Percentiles rank a stretch among this genome's conserved stretches.
These are phyloP conservation scores for Mrakia blollopis DNA, from an alignment of 768 basidiomycete genomes.

Conservation along the genomic window DNA sequence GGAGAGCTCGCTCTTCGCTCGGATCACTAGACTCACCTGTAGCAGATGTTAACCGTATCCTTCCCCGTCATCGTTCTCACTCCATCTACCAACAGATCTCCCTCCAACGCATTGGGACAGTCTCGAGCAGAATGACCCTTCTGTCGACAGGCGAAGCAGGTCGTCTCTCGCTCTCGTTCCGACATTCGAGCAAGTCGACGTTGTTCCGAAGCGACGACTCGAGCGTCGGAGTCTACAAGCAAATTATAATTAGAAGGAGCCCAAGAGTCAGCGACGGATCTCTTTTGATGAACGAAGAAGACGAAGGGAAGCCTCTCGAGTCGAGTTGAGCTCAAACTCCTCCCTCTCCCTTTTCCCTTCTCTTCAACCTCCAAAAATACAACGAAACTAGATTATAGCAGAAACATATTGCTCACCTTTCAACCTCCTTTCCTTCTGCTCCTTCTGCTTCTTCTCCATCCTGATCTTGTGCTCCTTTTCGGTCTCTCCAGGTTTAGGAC, in stretches of 20 bases:
- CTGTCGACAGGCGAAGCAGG: constrained; percentile 81
- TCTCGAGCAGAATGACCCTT: constrained; percentile 77
- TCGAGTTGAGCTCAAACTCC: background rate
- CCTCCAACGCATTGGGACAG: constrained; percentile 56
- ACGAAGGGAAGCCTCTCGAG: background rate
- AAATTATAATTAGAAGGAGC: background rate
- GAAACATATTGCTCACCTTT: constrained; percentile 42
- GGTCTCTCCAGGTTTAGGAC: constrained; percentile 31
- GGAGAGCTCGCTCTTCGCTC: too few relatives aligned
- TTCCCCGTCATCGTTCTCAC: constrained; percentile 25
- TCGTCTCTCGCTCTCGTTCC: constrained; percentile 56
- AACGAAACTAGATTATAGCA: background rate
- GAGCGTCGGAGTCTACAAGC: constrained; percentile 7
- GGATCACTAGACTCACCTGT: constrained; percentile 60
- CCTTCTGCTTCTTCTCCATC: constrained; percentile 16
- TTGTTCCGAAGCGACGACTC: constrained; percentile 47
- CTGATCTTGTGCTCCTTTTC: constrained; percentile 16
- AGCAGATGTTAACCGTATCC: constrained; percentile 57
- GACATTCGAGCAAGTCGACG: constrained; percentile 62
- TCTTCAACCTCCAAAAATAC: background rate
- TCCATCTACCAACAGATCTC: constrained; percentile 23
- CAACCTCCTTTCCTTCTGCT: constrained; percentile 33
- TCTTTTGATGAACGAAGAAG: background rate
- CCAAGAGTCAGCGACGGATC: background rate
- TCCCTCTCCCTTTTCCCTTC: constrained; percentile 32